Evolutionary conservation across 75 land plant species (phyloP).

Genomic region (Pseudotsuga menziesii): DNA sequence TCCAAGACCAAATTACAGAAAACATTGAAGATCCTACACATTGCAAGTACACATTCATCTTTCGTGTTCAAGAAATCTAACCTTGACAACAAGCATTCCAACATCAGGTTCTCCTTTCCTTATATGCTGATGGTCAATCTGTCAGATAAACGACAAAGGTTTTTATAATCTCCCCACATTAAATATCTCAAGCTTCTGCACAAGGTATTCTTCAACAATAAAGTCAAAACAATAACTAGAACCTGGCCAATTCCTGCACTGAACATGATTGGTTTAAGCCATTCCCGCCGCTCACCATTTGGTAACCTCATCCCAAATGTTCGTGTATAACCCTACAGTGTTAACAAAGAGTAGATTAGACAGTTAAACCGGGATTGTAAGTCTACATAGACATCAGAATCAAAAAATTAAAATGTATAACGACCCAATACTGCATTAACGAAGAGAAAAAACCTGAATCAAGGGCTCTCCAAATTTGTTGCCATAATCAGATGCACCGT

Average conservation of each 20-base stretch:
- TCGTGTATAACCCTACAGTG: slow-evolving; percentile 67
- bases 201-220: neutral
- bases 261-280: slow-evolving; percentile 98
- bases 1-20: neutral
- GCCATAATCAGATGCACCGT: slow-evolving; percentile 98
- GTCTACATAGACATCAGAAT: neutral
- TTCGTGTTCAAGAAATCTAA: neutral
- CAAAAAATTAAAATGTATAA: neutral
- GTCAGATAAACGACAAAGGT: slow-evolving; percentile 1
- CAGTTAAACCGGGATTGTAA: neutral
- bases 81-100: slow-evolving; percentile 95
- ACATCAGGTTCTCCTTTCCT: slow-evolving; percentile 77
- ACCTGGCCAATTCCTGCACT: slow-evolving; percentile 95
- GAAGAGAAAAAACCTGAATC: slow-evolving; percentile 56
- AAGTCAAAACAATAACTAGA: neutral
- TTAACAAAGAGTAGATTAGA: neutral
- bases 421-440: slow-evolving; percentile 1
- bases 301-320: slow-evolving; percentile 95
- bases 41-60: neutral
- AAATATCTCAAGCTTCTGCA: slow-evolving; percentile 8
- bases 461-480: slow-evolving; percentile 98
- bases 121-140: slow-evolving; percentile 87
- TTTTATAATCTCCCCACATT: neutral
- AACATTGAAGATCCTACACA: neutral
- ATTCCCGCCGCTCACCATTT: slow-evolving; percentile 90